Base-by-base conservation (phyloP, 768 basidiomycete genomes). In the Myochromella boudieri region DNA sequence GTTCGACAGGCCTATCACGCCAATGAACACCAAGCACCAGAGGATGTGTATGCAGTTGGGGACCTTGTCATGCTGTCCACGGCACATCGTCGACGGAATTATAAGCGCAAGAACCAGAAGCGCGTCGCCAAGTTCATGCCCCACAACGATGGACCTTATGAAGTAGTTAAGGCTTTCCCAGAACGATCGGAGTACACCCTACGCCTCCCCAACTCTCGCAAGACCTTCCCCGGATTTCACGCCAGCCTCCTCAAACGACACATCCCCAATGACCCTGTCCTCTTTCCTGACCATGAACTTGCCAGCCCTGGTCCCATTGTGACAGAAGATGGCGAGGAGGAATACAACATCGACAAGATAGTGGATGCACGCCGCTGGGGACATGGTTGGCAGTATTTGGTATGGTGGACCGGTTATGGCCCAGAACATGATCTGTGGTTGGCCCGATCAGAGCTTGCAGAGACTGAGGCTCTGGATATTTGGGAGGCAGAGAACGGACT, bases 121-220 rank as follows among this genome's bases (percentile, higher is more conserved):
- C 55, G 59, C 0, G 62, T 63, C 0, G 66, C 69, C 0, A 75
- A 75, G 37, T 73, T 72, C 38, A 67, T 76, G 60, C 65, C 66
- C 0, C 45, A 56, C 0, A 68, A 38, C 12, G 64, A 75, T 0
- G n/a, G n/a, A n/a, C n/a, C n/a, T n/a, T n/a, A n/a, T n/a, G n/a
- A n/a, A n/a, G n/a, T n/a, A n/a, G n/a, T n/a, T n/a, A n/a, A n/a
- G n/a, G n/a, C n/a, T n/a, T n/a, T n/a, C n/a, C n/a, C n/a, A n/a
- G n/a, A n/a, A n/a, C n/a, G n/a, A n/a, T n/a, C n/a, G n/a, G n/a
- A n/a, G n/a, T n/a, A n/a, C n/a, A n/a, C n/a, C n/a, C 48, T 75
- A 0, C 52, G 67, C 5, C 36, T 73, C 0, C 67, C 71, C 0
- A 58, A 59, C 31, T 46, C 44, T 12, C 54, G 48, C 0, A 49